A percentile compares a stretch with the other conserved stretches of the same genome.
phyloP scores from a whole-genome alignment of 257 asterid species.

The Przewalskia tangutica region DNA sequence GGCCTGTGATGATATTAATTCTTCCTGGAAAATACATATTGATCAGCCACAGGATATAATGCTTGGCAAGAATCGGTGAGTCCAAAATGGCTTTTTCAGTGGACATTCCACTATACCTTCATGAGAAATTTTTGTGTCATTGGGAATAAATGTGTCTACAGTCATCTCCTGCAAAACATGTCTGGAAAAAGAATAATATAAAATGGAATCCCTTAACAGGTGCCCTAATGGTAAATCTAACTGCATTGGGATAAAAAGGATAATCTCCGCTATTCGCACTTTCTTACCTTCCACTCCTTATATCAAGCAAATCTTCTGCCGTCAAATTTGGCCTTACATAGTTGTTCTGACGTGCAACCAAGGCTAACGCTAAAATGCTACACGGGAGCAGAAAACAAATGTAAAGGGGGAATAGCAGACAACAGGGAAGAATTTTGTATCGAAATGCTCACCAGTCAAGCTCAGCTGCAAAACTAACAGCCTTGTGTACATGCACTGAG shows the following conservation, averaged over 20 bases:
- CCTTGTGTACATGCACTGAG: slow-evolving; percentile 54
- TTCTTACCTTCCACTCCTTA: slow-evolving; percentile 84
- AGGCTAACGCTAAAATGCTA: slow-evolving; percentile 69
- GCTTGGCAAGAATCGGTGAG: not conserved
- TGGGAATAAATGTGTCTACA: slow-evolving; percentile 88
- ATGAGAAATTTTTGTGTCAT: slow-evolving; percentile 65
- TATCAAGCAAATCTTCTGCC: slow-evolving; percentile 66
- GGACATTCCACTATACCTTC: slow-evolving; percentile 42
- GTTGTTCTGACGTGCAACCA: slow-evolving; percentile 95
- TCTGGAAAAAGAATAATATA: slow-evolving; percentile 30
- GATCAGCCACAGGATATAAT: not conserved
- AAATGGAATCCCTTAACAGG: slow-evolving; percentile 5
- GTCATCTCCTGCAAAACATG: slow-evolving; percentile 98
- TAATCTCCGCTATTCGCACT: slow-evolving; percentile 3
- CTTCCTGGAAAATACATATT: slow-evolving; percentile 43
- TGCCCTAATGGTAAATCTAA: slow-evolving; percentile 2
- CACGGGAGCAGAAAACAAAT: slow-evolving; percentile 19
- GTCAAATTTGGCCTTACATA: slow-evolving; percentile 87
- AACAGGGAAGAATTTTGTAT: slow-evolving; percentile 6
- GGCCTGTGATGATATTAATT: slow-evolving; percentile 82
- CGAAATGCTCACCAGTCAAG: slow-evolving; percentile 72
- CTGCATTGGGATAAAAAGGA: not conserved
- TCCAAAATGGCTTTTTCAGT: not conserved
- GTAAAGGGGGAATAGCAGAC: slow-evolving; percentile 6
- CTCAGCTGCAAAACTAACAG: slow-evolving; percentile 77